Evolutionary conservation across 768 basidiomycete species (phyloP), one percentile per base, ranked within the genome.

Genomic region (Mycena rosella): DNA sequence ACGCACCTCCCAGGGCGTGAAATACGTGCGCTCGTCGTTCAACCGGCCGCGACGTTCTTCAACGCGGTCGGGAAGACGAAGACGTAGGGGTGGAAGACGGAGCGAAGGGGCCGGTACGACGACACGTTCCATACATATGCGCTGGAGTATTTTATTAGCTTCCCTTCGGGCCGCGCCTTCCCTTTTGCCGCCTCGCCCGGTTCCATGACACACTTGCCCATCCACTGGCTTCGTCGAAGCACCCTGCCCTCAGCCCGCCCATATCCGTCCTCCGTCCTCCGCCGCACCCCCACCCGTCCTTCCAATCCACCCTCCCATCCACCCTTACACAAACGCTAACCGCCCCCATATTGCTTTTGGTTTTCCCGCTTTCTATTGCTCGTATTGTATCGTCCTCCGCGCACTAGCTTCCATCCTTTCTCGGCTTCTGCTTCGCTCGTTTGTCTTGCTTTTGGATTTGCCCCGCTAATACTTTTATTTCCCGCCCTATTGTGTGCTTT

Each of bases 91-190:
- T 93, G 88, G 85, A 89, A 90, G 89, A 79, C 82, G 15, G 78
- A 91, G 72, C 86, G 92, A 26, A 86, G 94, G 52, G 83, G 86
- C 3, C 85, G 87, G 68, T 95, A 88, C 75, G 88, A 88, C 70
- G 80, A 89, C 56, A 84, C 74, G n/a, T 96, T 92, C 85, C 94
- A 96, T 75, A 93, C 88, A 3, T 96, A 92, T 74, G 82, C 86
- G 38, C 78, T 98, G 55, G 96, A 96, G 80, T 98, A 88, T 26
- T 96, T 94, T 81, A 84, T 96, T 88, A 93, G 75, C 74, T 91
- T 51, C 26, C 5, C 5, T 17, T 15, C 79, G 32, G n/a, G n/a
- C n/a, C n/a, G 45, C 32, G 20, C 26, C 55, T 52, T 67, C 61
- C 15, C 8, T 36, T 48, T 27, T 58, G 20, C 29, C 30, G 27